Conservation (phyloP, 805 yeast genomes). For the Scheffersomyces lignosus region DNA sequence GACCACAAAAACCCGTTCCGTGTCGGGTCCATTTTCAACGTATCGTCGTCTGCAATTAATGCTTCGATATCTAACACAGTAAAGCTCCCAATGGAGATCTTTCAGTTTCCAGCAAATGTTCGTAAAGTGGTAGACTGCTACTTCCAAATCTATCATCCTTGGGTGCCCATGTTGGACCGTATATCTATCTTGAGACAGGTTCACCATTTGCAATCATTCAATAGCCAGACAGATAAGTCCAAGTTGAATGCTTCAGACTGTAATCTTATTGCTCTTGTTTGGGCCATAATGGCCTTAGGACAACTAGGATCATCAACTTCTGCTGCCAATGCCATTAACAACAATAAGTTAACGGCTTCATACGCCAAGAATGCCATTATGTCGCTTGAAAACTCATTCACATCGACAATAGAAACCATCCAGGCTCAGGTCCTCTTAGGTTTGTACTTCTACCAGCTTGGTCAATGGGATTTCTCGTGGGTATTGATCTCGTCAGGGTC, state of each 20-base stretch:
- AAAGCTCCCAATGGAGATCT: constrained; percentile 17
- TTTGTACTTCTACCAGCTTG: constrained; percentile 17
- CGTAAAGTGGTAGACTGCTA: constrained; percentile 15
- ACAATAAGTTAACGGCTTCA: constrained; percentile 3
- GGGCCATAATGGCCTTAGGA: constrained; percentile 21
- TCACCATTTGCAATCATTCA: constrained; percentile 3
- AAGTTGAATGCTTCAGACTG: constrained; percentile 7
- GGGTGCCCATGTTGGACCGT: constrained; percentile 23
- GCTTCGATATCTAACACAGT: constrained; percentile 10
- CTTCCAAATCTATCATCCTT: constrained; percentile 19
- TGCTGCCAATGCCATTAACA: constrained; percentile 1
- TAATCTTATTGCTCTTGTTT: constrained; percentile 18
- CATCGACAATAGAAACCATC: constrained; percentile 22
- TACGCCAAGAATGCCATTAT: constrained; percentile 20
- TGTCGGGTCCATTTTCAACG: constrained; percentile 24
- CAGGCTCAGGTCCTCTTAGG: constrained; percentile 22
- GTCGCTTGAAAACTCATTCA: constrained; percentile 20
- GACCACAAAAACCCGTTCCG: constrained; percentile 18
- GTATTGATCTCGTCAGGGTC: constrained; percentile 20
- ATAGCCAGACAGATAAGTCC: constrained; percentile 2
- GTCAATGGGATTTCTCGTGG: constrained; percentile 27
- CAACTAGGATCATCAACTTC: constrained; percentile 7
- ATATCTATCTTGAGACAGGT: constrained; percentile 15
- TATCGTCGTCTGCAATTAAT: constrained; percentile 12
- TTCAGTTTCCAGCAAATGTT: constrained; percentile 14